Base-by-base conservation (phyloP, 768 basidiomycete genomes). In the Austroboletus festivus region DNA sequence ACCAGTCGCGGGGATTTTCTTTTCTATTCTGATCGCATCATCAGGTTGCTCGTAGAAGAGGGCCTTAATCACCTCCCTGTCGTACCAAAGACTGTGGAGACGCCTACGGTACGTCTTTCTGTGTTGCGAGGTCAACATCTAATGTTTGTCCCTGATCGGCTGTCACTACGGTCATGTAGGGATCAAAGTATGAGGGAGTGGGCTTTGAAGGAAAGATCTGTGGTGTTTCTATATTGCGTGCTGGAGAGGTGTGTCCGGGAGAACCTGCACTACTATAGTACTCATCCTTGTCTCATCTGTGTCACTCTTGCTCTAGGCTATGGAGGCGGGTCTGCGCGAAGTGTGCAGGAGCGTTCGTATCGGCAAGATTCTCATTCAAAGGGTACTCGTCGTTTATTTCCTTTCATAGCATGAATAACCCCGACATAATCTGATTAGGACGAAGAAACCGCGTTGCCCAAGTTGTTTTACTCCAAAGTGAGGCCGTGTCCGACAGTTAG, bases 201-300 rank as follows among this genome's bases (percentile, higher is more conserved):
- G 86, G 91, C 0, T 99, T 99, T 61, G 86, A 95, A 61, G 95
- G 95, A 6, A 91, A 92, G 73, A 95, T 97, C 53, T 95, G 93
- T 60, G 93, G 93, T 15, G 93, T 97, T 20, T 93, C 91, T 5
- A 97, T 97, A 60, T 77, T 97, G 59, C 78, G 95, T 15, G 93
- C 93, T 8, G 95, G 95, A 55, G 92, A 95, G 82, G 86, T 86
- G 59, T 44, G 74, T 57, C 16, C 28, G 28, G n/a, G n/a, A 19
- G 5, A 18, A 40, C 26, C 11, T 18, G 23, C 13, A 11, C 13
- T 21, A 13, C 9, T 8, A 13, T 13, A 6, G 19, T 31, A 34
- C 24, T 20, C 28, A 20, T 13, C 26, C 35, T 21, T 30, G 13
- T 33, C 44, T 48, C 38, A 46, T 20, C 35, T 19, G 3, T 33